Conservation (phyloP, 2,329 filamentous ascomycete species). For the Penicillium griseofulvum region DNA sequence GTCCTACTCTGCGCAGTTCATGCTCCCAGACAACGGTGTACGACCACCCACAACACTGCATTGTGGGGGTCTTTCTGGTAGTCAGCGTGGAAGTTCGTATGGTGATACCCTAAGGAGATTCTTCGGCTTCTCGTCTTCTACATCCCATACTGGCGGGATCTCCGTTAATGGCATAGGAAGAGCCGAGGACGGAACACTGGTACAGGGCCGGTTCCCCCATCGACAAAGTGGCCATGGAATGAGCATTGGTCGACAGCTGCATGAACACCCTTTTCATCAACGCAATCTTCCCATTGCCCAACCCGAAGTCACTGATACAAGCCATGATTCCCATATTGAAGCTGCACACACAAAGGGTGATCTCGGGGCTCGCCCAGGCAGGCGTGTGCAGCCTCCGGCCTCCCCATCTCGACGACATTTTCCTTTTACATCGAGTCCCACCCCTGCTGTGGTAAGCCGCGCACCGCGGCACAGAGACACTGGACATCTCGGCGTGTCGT, state of each 20-base stretch:
- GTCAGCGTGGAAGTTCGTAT: slow-evolving; percentile 20
- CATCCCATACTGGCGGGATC: slow-evolving; percentile 9
- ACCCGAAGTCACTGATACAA: slow-evolving; percentile 2
- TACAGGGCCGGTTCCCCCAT: slow-evolving; percentile 41
- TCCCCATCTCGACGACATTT: slow-evolving; percentile 1
- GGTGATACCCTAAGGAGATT: slow-evolving; percentile 30
- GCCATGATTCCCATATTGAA: background rate
- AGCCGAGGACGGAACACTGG: slow-evolving; percentile 42
- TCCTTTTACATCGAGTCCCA: background rate
- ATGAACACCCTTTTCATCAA: slow-evolving; percentile 39
- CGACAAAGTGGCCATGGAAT: slow-evolving; percentile 44
- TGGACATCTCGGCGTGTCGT: background rate
- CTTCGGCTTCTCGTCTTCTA: slow-evolving; percentile 25
- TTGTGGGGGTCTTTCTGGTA: background rate
- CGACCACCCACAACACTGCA: background rate
- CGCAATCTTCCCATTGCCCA: slow-evolving; percentile 25
- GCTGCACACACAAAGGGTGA: background rate
- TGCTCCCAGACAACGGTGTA: slow-evolving; percentile 9
- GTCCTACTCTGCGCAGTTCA: slow-evolving; percentile 29
- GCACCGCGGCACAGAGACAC: background rate
- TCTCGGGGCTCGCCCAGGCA: background rate
- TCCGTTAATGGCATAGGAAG: slow-evolving; percentile 31
- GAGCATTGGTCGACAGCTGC: slow-evolving; percentile 27
- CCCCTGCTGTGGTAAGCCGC: background rate
- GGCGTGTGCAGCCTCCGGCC: background rate